A percentile compares a stretch with the other conserved stretches of the same genome.
Evolutionary conservation across 2,329 filamentous ascomycete genomes (phyloP).

Genomic region (Cladophialophora psammophila): DNA sequence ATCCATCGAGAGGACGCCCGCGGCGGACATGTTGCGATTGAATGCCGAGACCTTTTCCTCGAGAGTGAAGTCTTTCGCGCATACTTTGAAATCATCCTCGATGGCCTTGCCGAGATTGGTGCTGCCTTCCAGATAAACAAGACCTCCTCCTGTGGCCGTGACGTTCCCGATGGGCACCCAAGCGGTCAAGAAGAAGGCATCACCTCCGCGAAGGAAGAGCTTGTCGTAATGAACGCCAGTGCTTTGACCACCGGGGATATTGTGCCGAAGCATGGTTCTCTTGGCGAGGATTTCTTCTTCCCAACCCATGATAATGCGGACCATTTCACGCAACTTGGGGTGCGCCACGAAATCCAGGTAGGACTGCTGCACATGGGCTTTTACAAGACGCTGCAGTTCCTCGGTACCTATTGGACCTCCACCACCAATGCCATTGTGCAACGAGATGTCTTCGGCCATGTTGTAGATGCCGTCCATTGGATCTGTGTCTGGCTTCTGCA

Average conservation of each 20-base stretch:
- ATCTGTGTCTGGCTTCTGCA: constrained; percentile 49
- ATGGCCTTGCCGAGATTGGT: constrained; percentile 47
- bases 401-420: constrained; percentile 42
- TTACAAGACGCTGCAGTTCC: constrained; percentile 42
- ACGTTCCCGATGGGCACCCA: constrained; percentile 52
- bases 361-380: constrained; percentile 45
- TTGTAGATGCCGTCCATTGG: constrained; percentile 55
- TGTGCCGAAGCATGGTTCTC: constrained; percentile 51
- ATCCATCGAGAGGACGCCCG: constrained; percentile 38
- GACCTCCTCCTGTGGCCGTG: constrained; percentile 47
- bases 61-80: constrained; percentile 41
- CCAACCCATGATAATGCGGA: constrained; percentile 50
- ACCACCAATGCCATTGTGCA: constrained; percentile 48
- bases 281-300: constrained; percentile 46
- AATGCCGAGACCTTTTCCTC: constrained; percentile 46
- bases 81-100: constrained; percentile 49
- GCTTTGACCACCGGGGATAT: constrained; percentile 47
- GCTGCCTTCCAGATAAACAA: constrained; percentile 53
- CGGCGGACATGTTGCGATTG: constrained; percentile 44
- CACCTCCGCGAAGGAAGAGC: constrained; percentile 51
- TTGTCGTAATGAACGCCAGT: constrained; percentile 55
- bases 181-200: constrained; percentile 45
- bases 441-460: constrained; percentile 44
- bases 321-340: constrained; percentile 46
- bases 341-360: constrained; percentile 49